phyloP scores from a whole-genome alignment of 179 eudicot genomes.

The Camellia oleifera region DNA sequence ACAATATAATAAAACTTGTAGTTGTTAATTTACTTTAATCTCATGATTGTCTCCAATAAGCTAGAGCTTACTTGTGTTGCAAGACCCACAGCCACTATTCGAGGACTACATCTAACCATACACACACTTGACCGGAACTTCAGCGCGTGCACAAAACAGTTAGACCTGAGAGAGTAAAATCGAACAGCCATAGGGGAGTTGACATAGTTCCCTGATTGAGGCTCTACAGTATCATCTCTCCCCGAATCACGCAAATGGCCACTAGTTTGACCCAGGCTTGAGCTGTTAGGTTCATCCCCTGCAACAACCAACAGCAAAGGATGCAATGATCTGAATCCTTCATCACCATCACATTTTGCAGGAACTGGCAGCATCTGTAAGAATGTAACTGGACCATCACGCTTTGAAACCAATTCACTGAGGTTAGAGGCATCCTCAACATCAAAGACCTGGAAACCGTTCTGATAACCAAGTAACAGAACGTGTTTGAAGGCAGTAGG shows the following conservation, averaged over 20 bases:
- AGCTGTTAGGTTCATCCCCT: conserved; percentile 59
- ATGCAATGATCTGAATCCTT: conserved; percentile 65
- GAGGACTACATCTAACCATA: conserved; percentile 80
- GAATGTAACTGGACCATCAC: conserved; percentile 85
- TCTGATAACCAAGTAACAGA: conserved; percentile 78
- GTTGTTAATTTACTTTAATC: background rate
- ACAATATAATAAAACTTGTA: background rate
- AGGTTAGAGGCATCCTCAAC: conserved; percentile 76
- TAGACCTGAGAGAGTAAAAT: conserved; percentile 74
- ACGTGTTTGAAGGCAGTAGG: conserved; percentile 56
- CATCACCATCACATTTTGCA: conserved; percentile 44
- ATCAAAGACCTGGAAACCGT: conserved; percentile 94
- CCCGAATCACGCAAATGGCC: conserved; percentile 19
- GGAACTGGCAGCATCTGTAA: conserved; percentile 86
- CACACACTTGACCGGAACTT: conserved; percentile 72
- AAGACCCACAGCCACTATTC: conserved; percentile 76
- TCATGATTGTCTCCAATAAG: background rate
- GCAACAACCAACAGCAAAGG: conserved; percentile 87
- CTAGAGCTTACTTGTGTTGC: conserved; percentile 72
- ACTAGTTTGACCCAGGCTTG: conserved; percentile 37
- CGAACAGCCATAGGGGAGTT: conserved; percentile 75
- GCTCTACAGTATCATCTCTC: conserved; percentile 52
- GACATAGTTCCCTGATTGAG: conserved; percentile 38
- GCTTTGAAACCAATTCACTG: conserved; percentile 77
- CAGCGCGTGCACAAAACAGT: conserved; percentile 66